phyloP scores from a whole-genome alignment of 176 grass and related monocot genomes.

The Panicum miliaceum region DNA sequence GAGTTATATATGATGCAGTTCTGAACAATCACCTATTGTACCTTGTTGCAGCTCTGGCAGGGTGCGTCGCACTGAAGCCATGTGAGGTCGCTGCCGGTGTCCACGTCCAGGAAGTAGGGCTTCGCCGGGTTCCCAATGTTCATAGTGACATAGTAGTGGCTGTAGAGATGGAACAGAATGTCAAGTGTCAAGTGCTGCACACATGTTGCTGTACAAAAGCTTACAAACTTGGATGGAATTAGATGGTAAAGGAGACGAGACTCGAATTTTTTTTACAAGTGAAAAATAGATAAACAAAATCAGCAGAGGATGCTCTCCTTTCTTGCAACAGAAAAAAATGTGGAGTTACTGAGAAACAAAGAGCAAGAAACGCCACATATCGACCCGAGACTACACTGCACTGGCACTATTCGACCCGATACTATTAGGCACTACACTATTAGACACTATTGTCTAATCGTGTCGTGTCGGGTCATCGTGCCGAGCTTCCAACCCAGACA shows the following conservation, averaged over 20 bases:
- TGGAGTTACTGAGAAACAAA: neutral
- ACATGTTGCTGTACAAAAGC: neutral
- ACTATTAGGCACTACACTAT: no score
- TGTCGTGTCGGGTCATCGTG: no score
- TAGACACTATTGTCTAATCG: no score
- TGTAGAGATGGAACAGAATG: slow-evolving; percentile 33
- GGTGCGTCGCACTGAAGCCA: slow-evolving; percentile 96
- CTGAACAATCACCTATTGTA: slow-evolving; percentile 7
- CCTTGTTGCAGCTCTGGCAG: slow-evolving; percentile 87
- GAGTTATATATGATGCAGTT: neutral
- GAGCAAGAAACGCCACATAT: neutral
- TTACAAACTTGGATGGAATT: neutral
- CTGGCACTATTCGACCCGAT: no score
- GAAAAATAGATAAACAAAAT: neutral
- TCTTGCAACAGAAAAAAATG: neutral
- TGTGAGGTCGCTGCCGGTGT: slow-evolving; percentile 93
- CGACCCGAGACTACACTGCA: no score
- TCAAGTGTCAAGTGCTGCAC: neutral
- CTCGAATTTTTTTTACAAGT: neutral
- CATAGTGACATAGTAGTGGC: slow-evolving; percentile 70
- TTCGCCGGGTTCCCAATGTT: slow-evolving; percentile 83
- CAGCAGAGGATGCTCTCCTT: neutral
- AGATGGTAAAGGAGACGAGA: neutral
- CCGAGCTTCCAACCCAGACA: no score
- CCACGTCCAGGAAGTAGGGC: slow-evolving; percentile 84